phyloP scores from a whole-genome alignment of 176 grass and related monocot species.

The Hordeum vulgare region MorexV3_pseudomolecules_assembly NC_058519.1:606335893-606336392 shows the following conservation, averaged over 20 bases:
- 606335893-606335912: neutral
- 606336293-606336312: neutral
- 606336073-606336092: neutral
- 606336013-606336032: slow-evolving; percentile 2
- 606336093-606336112: neutral
- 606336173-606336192: neutral
- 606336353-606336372: no score
- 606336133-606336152: neutral
- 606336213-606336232: no score
- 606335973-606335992: no score
- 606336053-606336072: neutral
- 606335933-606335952: neutral
- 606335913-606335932: slow-evolving; percentile 7
- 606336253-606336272: no score
- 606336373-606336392: no score
- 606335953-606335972: no score
- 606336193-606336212: no score
- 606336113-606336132: neutral
- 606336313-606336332: no score
- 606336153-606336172: neutral
- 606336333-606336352: no score
- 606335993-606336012: neutral
- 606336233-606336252: no score
- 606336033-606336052: neutral
- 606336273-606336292: no score